These are phyloP conservation scores for Peronospora farinosa DNA, from an alignment of 352 stramenopile species.

Conservation along the genomic window DNA sequence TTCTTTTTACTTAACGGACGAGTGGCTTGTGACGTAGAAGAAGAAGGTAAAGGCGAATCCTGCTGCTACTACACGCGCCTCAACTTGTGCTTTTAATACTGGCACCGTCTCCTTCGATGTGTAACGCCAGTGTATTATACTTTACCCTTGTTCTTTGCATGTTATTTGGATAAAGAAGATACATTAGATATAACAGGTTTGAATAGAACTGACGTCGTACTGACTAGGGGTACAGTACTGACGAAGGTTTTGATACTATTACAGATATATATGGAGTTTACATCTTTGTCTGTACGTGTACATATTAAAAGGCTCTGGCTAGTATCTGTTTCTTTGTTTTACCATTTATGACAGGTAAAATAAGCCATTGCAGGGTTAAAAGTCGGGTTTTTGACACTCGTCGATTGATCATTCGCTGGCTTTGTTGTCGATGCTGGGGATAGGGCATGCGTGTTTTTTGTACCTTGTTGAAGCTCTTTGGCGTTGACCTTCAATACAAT, in stretches of 20 bases:
- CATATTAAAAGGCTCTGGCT: too few species aligned
- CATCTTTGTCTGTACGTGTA: too few species aligned
- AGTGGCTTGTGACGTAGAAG: neutral
- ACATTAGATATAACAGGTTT: neutral
- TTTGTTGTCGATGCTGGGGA: neutral
- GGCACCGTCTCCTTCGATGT: slow-evolving; percentile 12
- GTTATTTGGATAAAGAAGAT: neutral
- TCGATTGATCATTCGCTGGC: neutral
- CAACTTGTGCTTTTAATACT: slow-evolving; percentile 20
- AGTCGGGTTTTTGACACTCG: neutral
- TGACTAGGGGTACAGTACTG: neutral
- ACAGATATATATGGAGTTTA: neutral
- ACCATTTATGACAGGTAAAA: neutral
- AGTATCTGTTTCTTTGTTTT: neutral
- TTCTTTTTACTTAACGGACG: neutral
- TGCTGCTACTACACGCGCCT: slow-evolving; percentile 8
- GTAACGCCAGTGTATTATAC: slow-evolving; percentile 10
- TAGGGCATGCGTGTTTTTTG: neutral
- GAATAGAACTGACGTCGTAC: neutral
- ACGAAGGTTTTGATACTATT: neutral
- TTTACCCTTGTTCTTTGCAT: neutral
- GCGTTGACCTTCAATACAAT: neutral
- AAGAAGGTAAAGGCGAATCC: neutral
- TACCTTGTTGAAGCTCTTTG: neutral
- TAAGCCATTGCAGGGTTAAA: neutral